phyloP scores from a whole-genome alignment of 2,329 filamentous ascomycete genomes.

The Aplosporella prunicola region DNA sequence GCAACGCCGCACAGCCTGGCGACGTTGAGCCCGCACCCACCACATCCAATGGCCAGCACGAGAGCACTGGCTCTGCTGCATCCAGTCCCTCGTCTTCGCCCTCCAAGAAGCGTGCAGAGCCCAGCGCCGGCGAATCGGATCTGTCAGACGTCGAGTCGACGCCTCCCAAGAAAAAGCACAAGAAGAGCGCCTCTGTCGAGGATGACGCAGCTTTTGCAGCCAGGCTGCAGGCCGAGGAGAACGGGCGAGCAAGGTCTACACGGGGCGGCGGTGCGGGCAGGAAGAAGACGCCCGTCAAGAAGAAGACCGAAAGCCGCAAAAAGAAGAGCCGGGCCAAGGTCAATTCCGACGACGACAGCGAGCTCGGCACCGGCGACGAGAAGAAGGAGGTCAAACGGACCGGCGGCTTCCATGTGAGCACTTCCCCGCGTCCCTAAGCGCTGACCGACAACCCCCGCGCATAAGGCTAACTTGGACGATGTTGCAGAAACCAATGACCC shows the following conservation, averaged over 20 bases:
- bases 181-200: constrained; percentile 61
- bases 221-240: constrained; percentile 85
- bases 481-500: constrained; percentile 58
- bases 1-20: constrained; percentile 26
- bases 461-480: neutral
- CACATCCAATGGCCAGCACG: constrained; percentile 15
- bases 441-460: neutral
- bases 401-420: constrained; percentile 74
- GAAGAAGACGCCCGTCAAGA: constrained; percentile 49
- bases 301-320: constrained; percentile 54
- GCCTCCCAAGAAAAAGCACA: constrained; percentile 45
- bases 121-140: constrained; percentile 28
- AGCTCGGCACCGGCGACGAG: constrained; percentile 47
- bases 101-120: constrained; percentile 34
- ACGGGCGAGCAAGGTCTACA: constrained; percentile 64
- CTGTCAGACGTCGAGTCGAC: constrained; percentile 33
- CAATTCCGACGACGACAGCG: constrained; percentile 70
- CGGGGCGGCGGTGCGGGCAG: constrained; percentile 55
- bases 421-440: neutral
- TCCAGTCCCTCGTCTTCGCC: constrained; percentile 8
- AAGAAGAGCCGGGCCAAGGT: constrained; percentile 67
- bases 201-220: constrained; percentile 82
- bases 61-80: constrained; percentile 15
- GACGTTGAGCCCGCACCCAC: constrained; percentile 31
- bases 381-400: constrained; percentile 65